phyloP scores from a whole-genome alignment of 306 rosid species.

The Macrotyloma uniflorum region DNA sequence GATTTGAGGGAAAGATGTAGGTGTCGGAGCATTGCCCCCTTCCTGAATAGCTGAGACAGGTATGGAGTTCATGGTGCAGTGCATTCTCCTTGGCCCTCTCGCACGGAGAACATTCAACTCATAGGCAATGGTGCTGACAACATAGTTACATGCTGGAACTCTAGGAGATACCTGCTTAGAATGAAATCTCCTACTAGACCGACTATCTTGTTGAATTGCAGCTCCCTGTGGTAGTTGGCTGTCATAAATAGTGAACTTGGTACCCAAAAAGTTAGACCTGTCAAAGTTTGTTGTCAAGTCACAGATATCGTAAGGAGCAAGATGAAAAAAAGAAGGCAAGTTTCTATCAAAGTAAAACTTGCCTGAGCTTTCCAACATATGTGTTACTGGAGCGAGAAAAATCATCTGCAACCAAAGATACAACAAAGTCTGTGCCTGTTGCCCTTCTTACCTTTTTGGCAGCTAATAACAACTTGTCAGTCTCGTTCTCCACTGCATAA shows the following conservation, averaged over 20 bases:
- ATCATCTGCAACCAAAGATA: conserved; percentile 72
- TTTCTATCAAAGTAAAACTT: conserved; percentile 38
- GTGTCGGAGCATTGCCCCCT: conserved; percentile 80
- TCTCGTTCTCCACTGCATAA: conserved; percentile 68
- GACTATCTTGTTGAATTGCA: conserved; percentile 37
- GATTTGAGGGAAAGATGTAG: conserved; percentile 49
- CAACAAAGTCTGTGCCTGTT: conserved; percentile 65
- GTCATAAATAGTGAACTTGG: conserved; percentile 73
- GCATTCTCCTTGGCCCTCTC: conserved; percentile 81
- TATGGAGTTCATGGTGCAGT: conserved; percentile 68
- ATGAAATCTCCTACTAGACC: conserved; percentile 61
- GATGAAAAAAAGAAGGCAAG: not conserved
- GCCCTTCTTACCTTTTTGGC: conserved; percentile 85
- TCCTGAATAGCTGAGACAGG: conserved; percentile 74
- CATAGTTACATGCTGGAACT: conserved; percentile 71
- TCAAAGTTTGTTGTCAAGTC: conserved; percentile 40
- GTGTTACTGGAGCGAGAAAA: conserved; percentile 71
- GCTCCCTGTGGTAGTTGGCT: conserved; percentile 57
- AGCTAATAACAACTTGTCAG: conserved; percentile 73
- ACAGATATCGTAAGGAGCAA: conserved; percentile 17
- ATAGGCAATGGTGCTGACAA: conserved; percentile 58
- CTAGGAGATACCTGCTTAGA: conserved; percentile 74
- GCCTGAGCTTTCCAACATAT: conserved; percentile 80
- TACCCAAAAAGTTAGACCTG: conserved; percentile 87
- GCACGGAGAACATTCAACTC: conserved; percentile 75